Evolutionary conservation across 495 filamentous ascomycete genomes (phyloP).

Genomic region (Aspergillus steynii): DNA sequence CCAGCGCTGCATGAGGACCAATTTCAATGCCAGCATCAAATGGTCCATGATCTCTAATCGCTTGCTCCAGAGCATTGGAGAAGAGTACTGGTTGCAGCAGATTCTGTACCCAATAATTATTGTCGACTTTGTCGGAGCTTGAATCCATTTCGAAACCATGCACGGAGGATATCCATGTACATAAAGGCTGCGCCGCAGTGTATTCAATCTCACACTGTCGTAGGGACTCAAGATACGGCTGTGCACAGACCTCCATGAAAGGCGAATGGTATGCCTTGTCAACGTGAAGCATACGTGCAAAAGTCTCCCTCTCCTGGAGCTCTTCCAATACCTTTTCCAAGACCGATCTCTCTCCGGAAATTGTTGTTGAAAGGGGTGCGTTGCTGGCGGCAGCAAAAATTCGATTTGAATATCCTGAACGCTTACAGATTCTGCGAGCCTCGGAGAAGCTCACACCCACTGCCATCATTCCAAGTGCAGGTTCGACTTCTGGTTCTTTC

Average conservation of each 20-base stretch:
- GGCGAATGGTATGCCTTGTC: slow-evolving; percentile 61
- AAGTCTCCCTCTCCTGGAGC: slow-evolving; percentile 45
- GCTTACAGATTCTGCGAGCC: not conserved
- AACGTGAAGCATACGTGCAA: slow-evolving; percentile 52
- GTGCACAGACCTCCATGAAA: slow-evolving; percentile 44
- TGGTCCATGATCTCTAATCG: slow-evolving; percentile 4
- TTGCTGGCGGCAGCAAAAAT: slow-evolving; percentile 46
- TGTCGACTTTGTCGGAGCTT: slow-evolving; percentile 20
- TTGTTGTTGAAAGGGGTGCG: slow-evolving; percentile 36
- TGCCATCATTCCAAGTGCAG: not conserved
- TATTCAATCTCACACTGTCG: not conserved
- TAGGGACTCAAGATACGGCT: slow-evolving; percentile 20
- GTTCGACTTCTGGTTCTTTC: slow-evolving; percentile 12
- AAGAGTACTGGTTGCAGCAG: slow-evolving; percentile 16
- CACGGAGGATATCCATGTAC: slow-evolving; percentile 27
- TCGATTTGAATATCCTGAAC: not conserved
- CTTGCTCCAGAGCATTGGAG: slow-evolving; percentile 5
- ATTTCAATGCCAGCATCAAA: slow-evolving; percentile 45
- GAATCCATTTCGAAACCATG: not conserved
- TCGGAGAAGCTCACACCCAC: not conserved
- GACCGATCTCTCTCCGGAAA: slow-evolving; percentile 34
- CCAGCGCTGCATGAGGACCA: slow-evolving; percentile 52
- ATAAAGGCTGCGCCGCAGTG: slow-evolving; percentile 24
- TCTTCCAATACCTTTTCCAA: slow-evolving; percentile 39
- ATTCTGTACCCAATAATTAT: slow-evolving; percentile 18